phyloP scores from a whole-genome alignment of 768 basidiomycete genomes.

The Boletus huronensis region DNA sequence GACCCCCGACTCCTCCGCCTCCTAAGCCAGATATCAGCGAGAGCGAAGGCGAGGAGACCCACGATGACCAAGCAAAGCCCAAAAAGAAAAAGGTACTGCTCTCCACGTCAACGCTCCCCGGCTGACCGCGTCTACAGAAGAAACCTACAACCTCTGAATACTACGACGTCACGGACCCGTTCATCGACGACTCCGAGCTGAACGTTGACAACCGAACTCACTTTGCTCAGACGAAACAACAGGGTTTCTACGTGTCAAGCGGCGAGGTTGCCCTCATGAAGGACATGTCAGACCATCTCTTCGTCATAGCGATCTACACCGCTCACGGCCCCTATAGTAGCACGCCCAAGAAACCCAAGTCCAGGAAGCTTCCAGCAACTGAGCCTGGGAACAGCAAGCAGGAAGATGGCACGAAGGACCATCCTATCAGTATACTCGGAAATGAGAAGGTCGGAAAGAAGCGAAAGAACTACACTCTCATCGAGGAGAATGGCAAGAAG shows the following conservation, averaged over 20 bases:
- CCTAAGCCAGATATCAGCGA: slow-evolving; percentile 53
- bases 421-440: slow-evolving; percentile 45
- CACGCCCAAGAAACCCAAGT: slow-evolving; percentile 70
- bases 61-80: slow-evolving; percentile 32
- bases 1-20: slow-evolving; percentile 52
- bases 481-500: slow-evolving; percentile 63
- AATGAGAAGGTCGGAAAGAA: slow-evolving; percentile 45
- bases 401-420: slow-evolving; percentile 46
- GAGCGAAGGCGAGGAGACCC: slow-evolving; percentile 48
- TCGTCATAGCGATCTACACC: background rate
- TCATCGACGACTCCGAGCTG: slow-evolving; percentile 97
- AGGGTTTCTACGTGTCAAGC: slow-evolving; percentile 87
- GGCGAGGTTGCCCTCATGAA: slow-evolving; percentile 86
- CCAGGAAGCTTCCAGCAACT: slow-evolving; percentile 43
- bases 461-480: slow-evolving; percentile 51
- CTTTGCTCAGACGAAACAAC: slow-evolving; percentile 88
- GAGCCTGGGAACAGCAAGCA: slow-evolving; percentile 27
- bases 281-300: slow-evolving; percentile 48
- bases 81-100: slow-evolving; percentile 38
- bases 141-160: slow-evolving; percentile 63
- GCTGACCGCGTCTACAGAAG: slow-evolving; percentile 32
- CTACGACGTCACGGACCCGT: slow-evolving; percentile 90
- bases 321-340: slow-evolving; percentile 33
- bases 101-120: slow-evolving; percentile 6
- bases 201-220: slow-evolving; percentile 86